Base-by-base conservation (phyloP, 805 yeast genomes). In the Zygosaccharomyces siamensis region DNA sequence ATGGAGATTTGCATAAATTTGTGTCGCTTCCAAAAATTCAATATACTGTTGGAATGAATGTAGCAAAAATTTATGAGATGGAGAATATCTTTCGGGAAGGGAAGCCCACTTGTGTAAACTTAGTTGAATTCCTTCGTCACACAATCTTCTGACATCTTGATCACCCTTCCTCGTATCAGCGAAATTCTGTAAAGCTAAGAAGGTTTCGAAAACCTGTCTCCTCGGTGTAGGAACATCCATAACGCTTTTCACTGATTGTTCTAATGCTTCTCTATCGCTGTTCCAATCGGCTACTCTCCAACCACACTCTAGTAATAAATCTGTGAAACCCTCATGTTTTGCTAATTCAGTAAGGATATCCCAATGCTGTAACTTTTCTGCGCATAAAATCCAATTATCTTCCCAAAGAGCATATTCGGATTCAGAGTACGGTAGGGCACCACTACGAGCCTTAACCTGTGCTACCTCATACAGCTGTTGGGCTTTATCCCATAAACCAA, bases 201-300 rank as follows among this genome's bases (percentile, higher is more conserved):
- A 93, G 0, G 99, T 89, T 66, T 93, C 97, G 64, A 92, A 92
- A 49, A 89, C 84, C 68, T 93, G 97, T 53, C 99, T 78, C 56
- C 99, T 78, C 1, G 99, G 98, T 0, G 99, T 95, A 3, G 99
- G 98, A 23, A 90, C 97, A 68, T 93, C 99, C 96, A 93, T 89
- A 4, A 93, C 96, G 38, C 95, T 86, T 67, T 89, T 88, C 23
- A 93, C 95, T 1, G 96, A 85, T 61, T 88, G 96, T 62, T 90
- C 97, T 33, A 93, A 72, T 0, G 98, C 93, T 55, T 92, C 98
- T 54, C 90, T 78, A 61, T 95, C 99, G 7, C 95, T 83, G 51
- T 84, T 84, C 99, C 99, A 93, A 62, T 93, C 98, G 6, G 99
- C 97, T 35, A 93, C 95, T 61, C 99, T 77, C 99, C 99, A 93